Evolutionary conservation across 768 basidiomycete species (phyloP), one percentile per base, ranked within the genome.

Genomic region (Tricholoma furcatifolium): DNA sequence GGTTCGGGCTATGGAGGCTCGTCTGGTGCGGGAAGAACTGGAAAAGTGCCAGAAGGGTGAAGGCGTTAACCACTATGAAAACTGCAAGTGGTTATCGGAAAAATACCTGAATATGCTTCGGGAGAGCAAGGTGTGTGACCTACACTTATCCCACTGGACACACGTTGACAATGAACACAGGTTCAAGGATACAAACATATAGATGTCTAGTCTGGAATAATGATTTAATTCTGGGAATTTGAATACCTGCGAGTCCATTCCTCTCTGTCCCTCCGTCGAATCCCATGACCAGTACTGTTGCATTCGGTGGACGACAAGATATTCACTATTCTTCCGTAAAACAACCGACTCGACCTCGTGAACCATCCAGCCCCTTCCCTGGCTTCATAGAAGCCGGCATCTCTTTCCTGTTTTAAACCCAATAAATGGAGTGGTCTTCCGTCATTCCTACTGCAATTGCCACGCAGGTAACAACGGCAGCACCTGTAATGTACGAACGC

Each of bases 1-100:
- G 95, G 81, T 97, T 30, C 87, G 85, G 60, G 87, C 91, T 18
- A 96, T 98, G 93, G 94, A 97, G 70, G 83, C 85, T 30, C 84
- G 90, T 43, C 76, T 98, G 53, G 92, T 97, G 43, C 84, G 85
- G 55, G 88, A 91, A 53, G 91, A 95, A 68, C 82, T 98, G 50
- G 78, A 83, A 52, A 93, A 91, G 70, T 98, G 95, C 74, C 91
- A 94, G 64, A 79, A 82, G 61, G 78, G 81, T 6, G 95, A 98
- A 74, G 93, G 95, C 30, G 90, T 94, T 35, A 97, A 98, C 71
- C 85, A 91, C 63, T 84, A 91, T 55, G 88, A 94, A 70, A 88
- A 84, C 62, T 98, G 95, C 73, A 85, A 82, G 65, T 88, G 92
- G 75, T 70, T 95, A 42, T 81, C 90, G 42, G 87, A 94, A 55